These are phyloP conservation scores for Tetrapisispora namnaoensis DNA, from an alignment of 805 yeast genomes.

Conservation along the genomic window DNA sequence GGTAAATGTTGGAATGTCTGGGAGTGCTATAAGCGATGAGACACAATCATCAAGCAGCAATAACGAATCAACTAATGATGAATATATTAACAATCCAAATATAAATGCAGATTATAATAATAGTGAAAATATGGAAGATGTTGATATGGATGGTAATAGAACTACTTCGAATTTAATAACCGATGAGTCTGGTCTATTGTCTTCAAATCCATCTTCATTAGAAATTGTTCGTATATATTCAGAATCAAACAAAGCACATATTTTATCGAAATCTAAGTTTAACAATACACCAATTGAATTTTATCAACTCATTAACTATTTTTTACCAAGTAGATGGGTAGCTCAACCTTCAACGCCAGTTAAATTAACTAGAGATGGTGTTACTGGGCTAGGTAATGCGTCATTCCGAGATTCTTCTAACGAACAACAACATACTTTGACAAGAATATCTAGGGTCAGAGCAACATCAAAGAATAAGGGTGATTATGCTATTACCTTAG, in stretches of 20 bases:
- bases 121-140: background rate
- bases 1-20: background rate
- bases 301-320: conserved; percentile 21
- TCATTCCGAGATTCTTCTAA: background rate
- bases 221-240: conserved; percentile 2
- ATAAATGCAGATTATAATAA: background rate
- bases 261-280: background rate
- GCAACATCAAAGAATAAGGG: conserved; percentile 2
- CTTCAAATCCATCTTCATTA: background rate
- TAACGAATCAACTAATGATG: background rate
- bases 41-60: background rate
- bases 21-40: conserved; percentile 2
- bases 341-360: conserved; percentile 19
- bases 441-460: conserved; percentile 2
- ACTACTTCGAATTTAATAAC: background rate
- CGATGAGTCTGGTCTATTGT: background rate
- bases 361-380: conserved; percentile 22
- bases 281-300: conserved; percentile 10
- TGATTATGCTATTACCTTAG: conserved; percentile 23
- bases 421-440: background rate
- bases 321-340: conserved; percentile 24
- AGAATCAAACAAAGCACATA: background rate
- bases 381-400: conserved; percentile 8
- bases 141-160: background rate
- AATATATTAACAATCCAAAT: background rate